Conservation (phyloP, 2,329 filamentous ascomycete species). For the Colletotrichum sp. region DNA sequence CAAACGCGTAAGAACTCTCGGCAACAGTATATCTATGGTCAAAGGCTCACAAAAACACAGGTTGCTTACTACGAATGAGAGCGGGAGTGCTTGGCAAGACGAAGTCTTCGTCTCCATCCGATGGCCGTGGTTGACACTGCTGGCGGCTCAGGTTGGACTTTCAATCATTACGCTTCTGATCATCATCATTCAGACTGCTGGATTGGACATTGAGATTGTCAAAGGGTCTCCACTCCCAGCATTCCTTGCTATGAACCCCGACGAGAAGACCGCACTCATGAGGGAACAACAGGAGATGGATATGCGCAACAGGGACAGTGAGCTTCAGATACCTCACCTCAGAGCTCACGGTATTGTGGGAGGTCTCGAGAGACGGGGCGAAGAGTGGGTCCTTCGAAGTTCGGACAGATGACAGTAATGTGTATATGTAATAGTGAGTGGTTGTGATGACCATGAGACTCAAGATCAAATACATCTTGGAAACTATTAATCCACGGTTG, state of each 20-base stretch:
- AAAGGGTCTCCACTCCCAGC: constrained; percentile 7
- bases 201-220: constrained; percentile 4
- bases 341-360: not conserved
- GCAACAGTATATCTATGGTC: not conserved
- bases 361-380: not conserved
- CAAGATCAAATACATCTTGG: not conserved
- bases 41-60: not conserved
- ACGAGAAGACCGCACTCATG: not conserved
- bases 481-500: not conserved
- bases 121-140: constrained; percentile 6
- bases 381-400: not conserved
- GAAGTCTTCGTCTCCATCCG: constrained; percentile 1
- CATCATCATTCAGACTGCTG: not conserved
- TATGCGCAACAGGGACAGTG: not conserved
- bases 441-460: not conserved
- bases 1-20: not conserved
- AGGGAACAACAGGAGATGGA: not conserved
- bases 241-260: not conserved
- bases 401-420: not conserved
- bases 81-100: not conserved
- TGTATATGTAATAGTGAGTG: not conserved
- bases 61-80: not conserved
- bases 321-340: not conserved
- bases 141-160: not conserved
- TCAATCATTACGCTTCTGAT: not conserved